A percentile compares a stretch with the other conserved stretches of the same genome.
phyloP scores from a whole-genome alignment of 164 flowering plant genomes.

The Vitis rupestris region DNA sequence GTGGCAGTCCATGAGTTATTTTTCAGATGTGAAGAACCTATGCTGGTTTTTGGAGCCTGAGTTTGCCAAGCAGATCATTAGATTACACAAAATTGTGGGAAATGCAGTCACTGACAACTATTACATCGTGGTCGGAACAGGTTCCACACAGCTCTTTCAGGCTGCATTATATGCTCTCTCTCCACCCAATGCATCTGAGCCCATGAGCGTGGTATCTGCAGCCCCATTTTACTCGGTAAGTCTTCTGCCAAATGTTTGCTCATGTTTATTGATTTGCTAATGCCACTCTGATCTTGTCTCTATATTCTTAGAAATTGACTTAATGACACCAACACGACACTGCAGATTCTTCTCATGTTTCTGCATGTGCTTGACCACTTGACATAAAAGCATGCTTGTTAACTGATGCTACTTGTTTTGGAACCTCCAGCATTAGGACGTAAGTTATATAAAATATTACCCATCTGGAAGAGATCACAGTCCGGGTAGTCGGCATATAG shows the following conservation, averaged over 20 bases:
- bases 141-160: conserved; percentile 81
- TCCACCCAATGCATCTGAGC: conserved; percentile 39
- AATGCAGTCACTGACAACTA: conserved; percentile 69
- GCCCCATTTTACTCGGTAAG: conserved; percentile 89
- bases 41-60: conserved; percentile 94
- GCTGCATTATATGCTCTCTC: conserved; percentile 81
- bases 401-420: too few species aligned
- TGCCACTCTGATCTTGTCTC: not conserved
- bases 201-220: conserved; percentile 71
- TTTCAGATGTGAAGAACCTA: conserved; percentile 52
- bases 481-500: too few species aligned
- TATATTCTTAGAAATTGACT: not conserved
- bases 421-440: too few species aligned
- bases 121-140: conserved; percentile 84
- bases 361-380: too few species aligned
- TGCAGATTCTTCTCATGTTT: too few species aligned
- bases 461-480: too few species aligned
- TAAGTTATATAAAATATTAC: too few species aligned
- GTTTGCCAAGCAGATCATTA: conserved; percentile 45
- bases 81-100: conserved; percentile 70
- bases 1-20: conserved; percentile 78
- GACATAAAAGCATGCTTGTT: too few species aligned
- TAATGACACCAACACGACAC: too few species aligned
- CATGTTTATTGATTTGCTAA: not conserved
- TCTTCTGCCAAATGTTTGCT: not conserved